Evolutionary conservation across 2,329 filamentous ascomycete genomes (phyloP).

Genomic region (Trichoderma pleuroti): DNA sequence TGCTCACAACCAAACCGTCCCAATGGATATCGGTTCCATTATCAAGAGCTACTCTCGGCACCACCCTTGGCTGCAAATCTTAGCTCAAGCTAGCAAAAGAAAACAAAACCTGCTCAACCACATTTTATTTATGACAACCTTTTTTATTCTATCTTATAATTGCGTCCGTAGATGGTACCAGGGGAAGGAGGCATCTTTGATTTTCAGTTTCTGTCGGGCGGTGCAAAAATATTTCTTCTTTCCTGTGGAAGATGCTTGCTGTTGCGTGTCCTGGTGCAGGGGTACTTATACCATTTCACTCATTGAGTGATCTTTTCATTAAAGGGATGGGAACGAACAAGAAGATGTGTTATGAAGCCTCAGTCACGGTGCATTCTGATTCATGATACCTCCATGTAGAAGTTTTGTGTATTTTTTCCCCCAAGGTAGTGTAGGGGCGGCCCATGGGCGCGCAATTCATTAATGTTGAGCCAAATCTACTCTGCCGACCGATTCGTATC

Average conservation of each 20-base stretch:
- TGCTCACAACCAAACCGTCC: constrained; percentile 48
- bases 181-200: background rate
- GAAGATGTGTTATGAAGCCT: constrained; percentile 15
- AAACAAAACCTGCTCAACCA: background rate
- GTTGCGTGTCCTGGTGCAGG: background rate
- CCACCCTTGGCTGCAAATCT: background rate
- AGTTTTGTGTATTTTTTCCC: constrained; percentile 16
- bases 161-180: background rate
- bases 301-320: constrained; percentile 12
- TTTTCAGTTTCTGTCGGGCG: background rate
- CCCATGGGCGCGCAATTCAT: constrained; percentile 18
- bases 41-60: constrained; percentile 34
- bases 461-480: constrained; percentile 20
- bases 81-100: background rate
- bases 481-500: background rate
- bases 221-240: background rate
- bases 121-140: background rate
- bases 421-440: constrained; percentile 8
- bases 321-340: constrained; percentile 10
- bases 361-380: constrained; percentile 26
- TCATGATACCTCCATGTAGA: constrained; percentile 33
- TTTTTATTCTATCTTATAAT: constrained; percentile 12
- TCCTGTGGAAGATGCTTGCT: background rate
- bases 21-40: constrained; percentile 49
- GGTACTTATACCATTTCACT: constrained; percentile 14